Evolutionary conservation across 257 asterid genomes (phyloP), one percentile per base, ranked within the genome.

Genomic region (Nicotiana tabacum): DNA sequence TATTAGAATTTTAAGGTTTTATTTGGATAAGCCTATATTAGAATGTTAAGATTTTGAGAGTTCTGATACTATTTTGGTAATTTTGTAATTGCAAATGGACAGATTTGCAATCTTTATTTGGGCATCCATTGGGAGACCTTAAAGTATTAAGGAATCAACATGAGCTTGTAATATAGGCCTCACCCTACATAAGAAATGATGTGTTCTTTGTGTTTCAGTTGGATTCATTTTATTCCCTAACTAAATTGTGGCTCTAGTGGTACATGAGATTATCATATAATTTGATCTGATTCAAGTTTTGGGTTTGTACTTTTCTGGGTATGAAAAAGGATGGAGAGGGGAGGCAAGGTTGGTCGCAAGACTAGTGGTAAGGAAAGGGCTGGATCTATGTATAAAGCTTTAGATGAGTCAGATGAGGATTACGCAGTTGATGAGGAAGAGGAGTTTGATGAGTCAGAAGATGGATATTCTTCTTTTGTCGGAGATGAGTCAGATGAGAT

Each of bases 401-500:
- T 78, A 65, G 83, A 81, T 66, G 65, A 81, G 55, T 81, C 83
- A 10, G 83, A 81, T 24, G 78, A 81, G 66, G 98, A 95, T 87
- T 95, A 92, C 85, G 83, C 65, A 80, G 92, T 88, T 69, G 85
- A 83, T 82, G 94, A 92, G 77, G 97, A 89, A 62, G 97, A 92
- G 85, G 91, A 77, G 51, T n/a, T 89, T 81, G 78, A 85, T 29
- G 92, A 87, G 79, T 91, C 96, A 10, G 98, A 89, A 77, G 95
- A 90, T 68, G 98, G 89, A 77, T 89, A 90, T 82, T 95, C 93
- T 84, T 90, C 96, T 77, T 88, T 95, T 62, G 93, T 91, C 18
- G 97, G 85, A 78, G 98, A 92, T 88, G 97, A 90, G 78, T 87
- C 93, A 17, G 97, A 89, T 61, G 96, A 86, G 81, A 90, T 92